Percentiles rank a stretch among this genome's conserved stretches.
Evolutionary conservation across 352 stramenopile species (phyloP).

Genomic region (Phytophthora sansomeana): DNA sequence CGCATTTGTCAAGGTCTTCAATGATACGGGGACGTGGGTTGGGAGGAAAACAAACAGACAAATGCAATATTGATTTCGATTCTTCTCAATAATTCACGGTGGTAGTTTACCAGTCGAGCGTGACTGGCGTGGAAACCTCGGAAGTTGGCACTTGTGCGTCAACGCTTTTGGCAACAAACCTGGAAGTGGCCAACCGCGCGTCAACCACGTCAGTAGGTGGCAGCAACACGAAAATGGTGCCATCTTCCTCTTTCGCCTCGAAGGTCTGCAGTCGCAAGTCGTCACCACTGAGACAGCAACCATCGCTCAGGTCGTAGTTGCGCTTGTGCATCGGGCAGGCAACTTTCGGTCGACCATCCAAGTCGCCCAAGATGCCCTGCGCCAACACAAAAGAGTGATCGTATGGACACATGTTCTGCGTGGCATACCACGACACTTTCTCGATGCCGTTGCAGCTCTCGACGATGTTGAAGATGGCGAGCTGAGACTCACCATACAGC

Average conservation of each 20-base stretch:
- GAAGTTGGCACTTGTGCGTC: background rate
- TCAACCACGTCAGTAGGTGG: slow-evolving; percentile 81
- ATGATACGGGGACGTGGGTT: too few relatives aligned
- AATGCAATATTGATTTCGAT: background rate
- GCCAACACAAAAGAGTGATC: slow-evolving; percentile 94
- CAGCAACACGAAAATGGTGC: slow-evolving; percentile 82
- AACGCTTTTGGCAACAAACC: slow-evolving; percentile 39
- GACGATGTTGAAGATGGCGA: slow-evolving; percentile 92
- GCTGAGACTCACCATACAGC: slow-evolving; percentile 90
- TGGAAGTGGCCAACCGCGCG: slow-evolving; percentile 83
- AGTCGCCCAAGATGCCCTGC: slow-evolving; percentile 91
- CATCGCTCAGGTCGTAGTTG: slow-evolving; percentile 83
- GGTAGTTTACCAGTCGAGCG: slow-evolving; percentile 29
- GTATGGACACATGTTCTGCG: slow-evolving; percentile 95
- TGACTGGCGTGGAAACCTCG: slow-evolving; percentile 9
- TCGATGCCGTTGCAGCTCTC: slow-evolving; percentile 67
- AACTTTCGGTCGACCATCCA: slow-evolving; percentile 83
- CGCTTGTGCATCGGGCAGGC: slow-evolving; percentile 95
- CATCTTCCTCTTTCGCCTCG: slow-evolving; percentile 76
- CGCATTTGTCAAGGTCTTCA: too few relatives aligned
- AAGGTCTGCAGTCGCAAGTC: slow-evolving; percentile 88
- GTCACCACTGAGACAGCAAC: slow-evolving; percentile 72
- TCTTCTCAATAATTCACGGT: background rate
- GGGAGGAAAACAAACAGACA: background rate
- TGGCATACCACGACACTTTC: slow-evolving; percentile 88